Base-by-base conservation (phyloP, 208 protist genomes). In the Strigomonas galati region DNA sequence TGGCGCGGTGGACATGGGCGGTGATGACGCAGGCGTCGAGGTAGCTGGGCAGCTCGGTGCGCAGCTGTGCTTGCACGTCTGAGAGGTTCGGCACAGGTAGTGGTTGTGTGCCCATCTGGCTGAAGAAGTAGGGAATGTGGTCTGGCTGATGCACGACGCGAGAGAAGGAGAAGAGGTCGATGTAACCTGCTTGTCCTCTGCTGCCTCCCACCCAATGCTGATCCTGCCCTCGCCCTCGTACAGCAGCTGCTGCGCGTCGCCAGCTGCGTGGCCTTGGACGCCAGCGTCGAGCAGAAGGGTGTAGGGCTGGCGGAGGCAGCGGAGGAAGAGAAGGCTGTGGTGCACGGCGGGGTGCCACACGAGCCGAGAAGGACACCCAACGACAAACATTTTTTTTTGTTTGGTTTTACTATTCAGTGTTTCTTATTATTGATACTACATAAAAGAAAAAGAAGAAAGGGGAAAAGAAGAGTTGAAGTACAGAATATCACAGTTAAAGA, bases 291-390 rank as follows among this genome's bases (percentile, higher is more conserved):
- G 51, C 9, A 84, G 57, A 62, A 93, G 75, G 24, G 87, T 93
- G 60, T 93, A 84, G 24, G 69, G 76, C 52, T 84, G 79, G 60
- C 71, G 57, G 23, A 93, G 65, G n/a, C 76, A 76, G 37, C 87
- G 81, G 17, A 93, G 72, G 12, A 93, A 65, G 4, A 93, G 65
- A 28, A 90, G 64, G 58, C 87, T 91, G 62, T 91, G 87, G 48
- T 93, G 87, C 48, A 93, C 67, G 23, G 74, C 49, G 1, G 87
- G 87, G 68, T 93, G 87, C 82, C 87, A 93, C 28, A 91, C 52
- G 35, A 82, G 60, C 19, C 62, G 62, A 10, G 69, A 51, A 2
- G 79, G 77, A 65, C 83, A 90, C 19, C 72, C 67, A 2, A 93
- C 76, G 27, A 69, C 59, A 65, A 91, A 91, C 84, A 93, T 89